Conservation (phyloP, 1,284 basidiomycete genomes). For the Microbotryum lychnidis-dioicae region DNA sequence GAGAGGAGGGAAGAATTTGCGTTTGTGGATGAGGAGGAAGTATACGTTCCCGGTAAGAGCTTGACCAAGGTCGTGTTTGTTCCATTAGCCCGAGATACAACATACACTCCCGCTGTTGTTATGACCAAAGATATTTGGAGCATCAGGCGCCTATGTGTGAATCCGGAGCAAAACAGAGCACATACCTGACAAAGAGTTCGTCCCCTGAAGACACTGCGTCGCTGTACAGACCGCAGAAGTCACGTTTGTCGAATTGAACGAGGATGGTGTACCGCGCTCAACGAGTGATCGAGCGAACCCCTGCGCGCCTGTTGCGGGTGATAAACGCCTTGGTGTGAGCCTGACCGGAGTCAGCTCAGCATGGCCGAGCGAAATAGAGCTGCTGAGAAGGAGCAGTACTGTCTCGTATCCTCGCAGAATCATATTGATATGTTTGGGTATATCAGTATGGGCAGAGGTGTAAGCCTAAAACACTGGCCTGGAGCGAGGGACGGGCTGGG, state of each 20-base stretch:
- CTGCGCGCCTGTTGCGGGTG: no score
- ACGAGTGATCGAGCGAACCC: no score
- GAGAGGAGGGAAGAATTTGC: slow-evolving; percentile 9
- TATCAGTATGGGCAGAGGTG: no score
- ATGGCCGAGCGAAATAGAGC: no score
- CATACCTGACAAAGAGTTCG: slow-evolving; percentile 23
- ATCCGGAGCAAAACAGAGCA: not conserved
- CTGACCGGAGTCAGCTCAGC: no score
- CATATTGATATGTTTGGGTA: no score
- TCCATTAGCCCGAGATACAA: slow-evolving; percentile 6
- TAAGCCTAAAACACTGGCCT: no score
- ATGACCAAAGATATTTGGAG: not conserved
- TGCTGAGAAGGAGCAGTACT: no score
- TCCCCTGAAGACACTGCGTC: slow-evolving; percentile 15
- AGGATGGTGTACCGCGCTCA: no score
- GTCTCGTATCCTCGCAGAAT: no score
- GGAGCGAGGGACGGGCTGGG: no score
- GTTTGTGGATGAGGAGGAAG: slow-evolving; percentile 9
- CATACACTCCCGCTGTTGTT: slow-evolving; percentile 17
- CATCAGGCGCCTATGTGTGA: not conserved
- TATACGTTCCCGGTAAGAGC: slow-evolving; percentile 33
- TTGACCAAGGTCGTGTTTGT: slow-evolving; percentile 6
- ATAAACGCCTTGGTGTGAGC: no score
- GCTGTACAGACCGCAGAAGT: slow-evolving; percentile 25
- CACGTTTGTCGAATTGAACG: not conserved